Evolutionary conservation across 2,329 filamentous ascomycete genomes (phyloP).

Genomic region (Fonsecaea nubica): DNA sequence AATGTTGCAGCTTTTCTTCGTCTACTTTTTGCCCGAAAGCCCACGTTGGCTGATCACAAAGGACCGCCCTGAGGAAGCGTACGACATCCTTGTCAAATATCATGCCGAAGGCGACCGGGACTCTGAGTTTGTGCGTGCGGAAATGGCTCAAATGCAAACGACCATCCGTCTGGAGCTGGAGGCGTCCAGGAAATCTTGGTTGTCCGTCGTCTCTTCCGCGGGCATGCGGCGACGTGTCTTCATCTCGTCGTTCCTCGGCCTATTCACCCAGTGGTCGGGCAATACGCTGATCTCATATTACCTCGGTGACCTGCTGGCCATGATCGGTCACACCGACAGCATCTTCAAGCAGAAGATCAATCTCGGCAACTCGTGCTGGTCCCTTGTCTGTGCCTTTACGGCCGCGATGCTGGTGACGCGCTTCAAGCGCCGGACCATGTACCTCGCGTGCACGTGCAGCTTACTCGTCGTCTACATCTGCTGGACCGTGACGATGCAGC

Average conservation of each 20-base stretch:
- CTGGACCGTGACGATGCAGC: constrained; percentile 61
- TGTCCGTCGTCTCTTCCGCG: constrained; percentile 42
- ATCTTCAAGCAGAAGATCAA: constrained; percentile 51
- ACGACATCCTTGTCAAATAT: constrained; percentile 48
- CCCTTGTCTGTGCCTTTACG: constrained; percentile 47
- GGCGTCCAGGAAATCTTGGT: constrained; percentile 48
- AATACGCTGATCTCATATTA: constrained; percentile 49
- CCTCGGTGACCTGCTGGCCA: constrained; percentile 43
- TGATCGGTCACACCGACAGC: constrained; percentile 49
- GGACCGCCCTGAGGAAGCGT: constrained; percentile 41
- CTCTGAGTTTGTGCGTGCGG: constrained; percentile 62
- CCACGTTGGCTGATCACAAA: constrained; percentile 40
- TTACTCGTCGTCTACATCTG: constrained; percentile 62
- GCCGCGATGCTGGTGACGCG: constrained; percentile 51
- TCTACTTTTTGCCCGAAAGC: constrained; percentile 42
- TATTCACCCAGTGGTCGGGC: constrained; percentile 51
- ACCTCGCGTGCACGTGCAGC: constrained; percentile 56
- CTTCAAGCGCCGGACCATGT: constrained; percentile 54
- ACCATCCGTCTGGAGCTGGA: constrained; percentile 64
- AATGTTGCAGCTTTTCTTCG: constrained; percentile 42
- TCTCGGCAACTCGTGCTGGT: constrained; percentile 50
- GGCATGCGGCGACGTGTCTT: constrained; percentile 46
- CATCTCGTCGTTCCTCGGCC: constrained; percentile 43
- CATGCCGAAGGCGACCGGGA: constrained; percentile 60
- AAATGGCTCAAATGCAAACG: constrained; percentile 66